Evolutionary conservation across 768 basidiomycete species (phyloP), one percentile per base, ranked within the genome.

Genomic region (Boletus insuetus): DNA sequence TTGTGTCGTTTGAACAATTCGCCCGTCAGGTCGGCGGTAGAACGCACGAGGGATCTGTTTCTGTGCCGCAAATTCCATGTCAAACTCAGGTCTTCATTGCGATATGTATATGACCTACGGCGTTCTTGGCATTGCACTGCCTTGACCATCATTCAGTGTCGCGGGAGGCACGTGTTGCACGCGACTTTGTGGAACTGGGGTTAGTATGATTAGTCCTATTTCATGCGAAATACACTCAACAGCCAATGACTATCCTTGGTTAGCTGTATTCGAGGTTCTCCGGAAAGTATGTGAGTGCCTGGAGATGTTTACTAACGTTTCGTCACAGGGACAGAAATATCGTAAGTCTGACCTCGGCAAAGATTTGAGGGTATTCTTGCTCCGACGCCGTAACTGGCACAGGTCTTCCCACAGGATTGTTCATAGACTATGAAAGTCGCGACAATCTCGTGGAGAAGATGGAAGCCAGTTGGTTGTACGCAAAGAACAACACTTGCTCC

Each of bases 391-490:
- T 39, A 17, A 19, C 44, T 20, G 1, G 31, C 31, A 13, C 24
- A n/a, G 14, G 8, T 29, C 13, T 16, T 31, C n/a, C 26, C 32
- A 22, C 24, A 44, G 10, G 45, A 35, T 19, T 26, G 58, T 37
- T 63, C 55, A 29, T 55, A 59, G 31, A 62, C 32, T 17, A 56
- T 34, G 46, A 62, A 65, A 2, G 63, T 64, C 10, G 31, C 53
- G 31, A 65, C 37, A 20, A 64, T 41, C 34, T 65, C 60, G 16
- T 31, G 50, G 20, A 65, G 45, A 34, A 65, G 43, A 48, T 61
- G 63, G 37, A 65, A 64, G 11, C 63, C 63, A 11, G 52, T 51
- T 11, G 57, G 63, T 12, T 48, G 63, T 29, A 64, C 32, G 19
- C 35, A 59, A 6, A 64, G 42, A 38, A 53, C 19, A 10, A 49